Evolutionary conservation across 2,329 filamentous ascomycete genomes (phyloP).

Genomic region (Xylariaceae sp.): DNA sequence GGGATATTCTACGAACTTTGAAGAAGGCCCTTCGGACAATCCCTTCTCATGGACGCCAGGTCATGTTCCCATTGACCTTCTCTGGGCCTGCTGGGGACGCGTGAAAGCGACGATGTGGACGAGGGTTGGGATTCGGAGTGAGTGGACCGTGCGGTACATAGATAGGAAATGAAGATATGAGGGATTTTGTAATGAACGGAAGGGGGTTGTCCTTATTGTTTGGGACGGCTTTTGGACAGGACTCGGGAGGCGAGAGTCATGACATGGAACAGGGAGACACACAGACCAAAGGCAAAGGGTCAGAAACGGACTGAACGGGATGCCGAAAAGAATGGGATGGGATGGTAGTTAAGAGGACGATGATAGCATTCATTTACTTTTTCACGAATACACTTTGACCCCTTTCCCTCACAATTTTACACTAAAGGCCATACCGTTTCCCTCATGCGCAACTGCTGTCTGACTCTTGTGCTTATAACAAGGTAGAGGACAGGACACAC

Average conservation of each 20-base stretch:
- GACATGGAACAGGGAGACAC: background rate
- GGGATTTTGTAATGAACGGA: background rate
- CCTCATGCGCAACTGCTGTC: background rate
- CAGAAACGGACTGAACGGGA: background rate
- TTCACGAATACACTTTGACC: slow-evolving; percentile 8
- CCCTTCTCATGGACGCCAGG: too few relatives aligned
- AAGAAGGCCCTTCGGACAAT: background rate
- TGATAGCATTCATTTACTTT: slow-evolving; percentile 7
- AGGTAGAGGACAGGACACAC: background rate
- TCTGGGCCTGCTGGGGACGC: too few relatives aligned
- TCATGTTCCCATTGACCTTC: too few relatives aligned
- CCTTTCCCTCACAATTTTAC: background rate
- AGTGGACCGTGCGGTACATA: too few relatives aligned
- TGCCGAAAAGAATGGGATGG: background rate
- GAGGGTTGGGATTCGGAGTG: too few relatives aligned
- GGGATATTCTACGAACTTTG: background rate
- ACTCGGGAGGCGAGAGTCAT: background rate
- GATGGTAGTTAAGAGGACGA: too few relatives aligned
- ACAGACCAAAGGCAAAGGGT: background rate
- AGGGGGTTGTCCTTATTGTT: background rate
- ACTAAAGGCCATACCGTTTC: background rate
- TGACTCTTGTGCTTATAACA: background rate
- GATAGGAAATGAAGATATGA: too few relatives aligned
- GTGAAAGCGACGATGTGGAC: too few relatives aligned
- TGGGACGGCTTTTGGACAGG: background rate